Evolutionary conservation across 331 rosid species (phyloP), one percentile per base, ranked within the genome.

Genomic region (Acacia concinna): DNA sequence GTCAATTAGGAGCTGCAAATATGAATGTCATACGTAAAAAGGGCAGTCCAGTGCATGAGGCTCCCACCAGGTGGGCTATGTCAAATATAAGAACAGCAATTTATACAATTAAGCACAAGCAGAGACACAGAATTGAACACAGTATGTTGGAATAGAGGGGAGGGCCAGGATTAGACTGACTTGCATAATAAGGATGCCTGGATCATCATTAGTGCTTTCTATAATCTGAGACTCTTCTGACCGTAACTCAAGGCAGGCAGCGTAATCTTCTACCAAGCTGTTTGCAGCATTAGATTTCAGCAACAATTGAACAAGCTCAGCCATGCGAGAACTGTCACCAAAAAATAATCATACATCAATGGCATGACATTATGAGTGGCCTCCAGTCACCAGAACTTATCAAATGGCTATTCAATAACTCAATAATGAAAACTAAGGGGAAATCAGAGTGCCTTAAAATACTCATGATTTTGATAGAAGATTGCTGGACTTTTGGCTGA

Each of bases 131-230:
- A 43, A 78, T 21, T 12, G 20, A 69, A 62, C 68, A 81, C 65
- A 28, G 68, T 31, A 32, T 41, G 81, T 17, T 23, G 64, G 71
- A 27, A n/a, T 27, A 23, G 17, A 59, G 34, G 35, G 15, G 12
- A 25, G 52, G 34, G 52, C 1, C 8, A 30, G 46, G 28, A 34
- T 20, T 63, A 20, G 78, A 77, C 94, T 47, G 78, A 92, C 98
- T 89, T 92, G 97, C 96, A 95, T 81, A 78, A 95, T 93, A 82
- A 95, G 97, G 85, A 93, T 92, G 71, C 98, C 99, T 8, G 93
- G 88, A 93, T 95, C 98, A 65, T 94, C 93, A 83, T 73, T 86
- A 71, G 85, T 83, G 73, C 88, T 90, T 73, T 90, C 98, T 67
- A 88, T 81, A 78, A 78, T 74, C 85, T 90, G 96, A 79, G 80